phyloP scores from a whole-genome alignment of 2,329 filamentous ascomycete genomes.

The Fusarium scirpi region DNA sequence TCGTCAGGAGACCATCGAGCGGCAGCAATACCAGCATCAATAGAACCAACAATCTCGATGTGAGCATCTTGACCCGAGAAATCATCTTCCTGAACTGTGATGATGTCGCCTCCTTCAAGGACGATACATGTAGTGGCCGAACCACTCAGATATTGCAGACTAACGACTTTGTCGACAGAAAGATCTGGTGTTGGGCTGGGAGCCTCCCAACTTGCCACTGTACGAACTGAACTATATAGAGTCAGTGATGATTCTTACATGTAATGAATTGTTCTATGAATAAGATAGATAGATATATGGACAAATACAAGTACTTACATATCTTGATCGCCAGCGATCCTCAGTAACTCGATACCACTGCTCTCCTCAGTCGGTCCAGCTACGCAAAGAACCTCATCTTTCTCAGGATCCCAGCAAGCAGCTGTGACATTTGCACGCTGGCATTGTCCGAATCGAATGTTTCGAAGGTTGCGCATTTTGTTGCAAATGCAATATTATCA shows the following conservation, averaged over 20 bases:
- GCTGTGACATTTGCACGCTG: slow-evolving; percentile 75
- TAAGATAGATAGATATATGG: neutral
- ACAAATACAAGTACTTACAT: slow-evolving; percentile 53
- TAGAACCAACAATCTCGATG: slow-evolving; percentile 94
- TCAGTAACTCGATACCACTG: slow-evolving; percentile 78
- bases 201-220: slow-evolving; percentile 89
- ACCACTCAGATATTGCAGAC: slow-evolving; percentile 87
- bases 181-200: slow-evolving; percentile 83
- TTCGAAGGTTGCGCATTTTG: slow-evolving; percentile 88
- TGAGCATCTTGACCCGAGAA: slow-evolving; percentile 70
- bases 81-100: slow-evolving; percentile 78
- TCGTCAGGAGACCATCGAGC: slow-evolving; percentile 96
- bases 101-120: slow-evolving; percentile 89
- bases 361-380: slow-evolving; percentile 81
- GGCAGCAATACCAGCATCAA: slow-evolving; percentile 90
- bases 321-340: slow-evolving; percentile 60
- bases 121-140: slow-evolving; percentile 82
- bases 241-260: slow-evolving; percentile 17
- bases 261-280: neutral
- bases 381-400: slow-evolving; percentile 82
- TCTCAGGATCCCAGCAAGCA: slow-evolving; percentile 85
- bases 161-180: slow-evolving; percentile 78
- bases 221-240: slow-evolving; percentile 45
- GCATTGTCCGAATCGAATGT: slow-evolving; percentile 77
- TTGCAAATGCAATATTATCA: slow-evolving; percentile 24